Evolutionary conservation across 768 basidiomycete genomes (phyloP), one percentile per base, ranked within the genome.

Genomic region (Boletus speciosus): DNA sequence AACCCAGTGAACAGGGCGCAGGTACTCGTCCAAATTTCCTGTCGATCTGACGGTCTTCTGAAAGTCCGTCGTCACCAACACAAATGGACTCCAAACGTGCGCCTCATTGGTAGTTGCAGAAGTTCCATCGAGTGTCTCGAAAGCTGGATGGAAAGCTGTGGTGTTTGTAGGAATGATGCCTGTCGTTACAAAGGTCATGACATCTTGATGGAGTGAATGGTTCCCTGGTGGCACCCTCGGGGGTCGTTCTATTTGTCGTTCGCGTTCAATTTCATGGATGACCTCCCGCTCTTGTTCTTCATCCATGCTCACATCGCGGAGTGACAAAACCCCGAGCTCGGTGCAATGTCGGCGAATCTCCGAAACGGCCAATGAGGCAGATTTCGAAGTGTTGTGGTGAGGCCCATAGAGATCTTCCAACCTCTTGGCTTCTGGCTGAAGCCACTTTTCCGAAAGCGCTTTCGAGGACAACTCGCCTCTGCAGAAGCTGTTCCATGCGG

Each of bases 271-370:
- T 59, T 81, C 80, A 23, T 76, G 76, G 3, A 61, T 55, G 8
- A 81, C 64, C 52, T 81, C 78, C 23, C 79, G 65, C 49, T 81
- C 81, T 54, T 81, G 80, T 54, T 81, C 80, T 57, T 81, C 78
- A 29, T 74, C 74, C 61, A 77, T 61, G 35, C 51, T 59, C 29
- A 54, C 57, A 37, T 66, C 60, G 1, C 57, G 59, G 0, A 55
- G 38, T 4, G 55, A 51, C 11, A 35, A 31, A 29, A 67, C 19
- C 1, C 64, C 66, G 32, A 66, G 66, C 7, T 52, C 35, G 1
- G 1, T 15, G 11, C 66, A 67, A 35, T 37, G 59, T 8, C 32
- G 40, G 14, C 29, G 54, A 35, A 67, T 65, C 2, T 50, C 49
- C 15, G 56, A 39, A n/a, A 35, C 37, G 2, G 14, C 16, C 21